A percentile compares a stretch with the other conserved stretches of the same genome.
Evolutionary conservation across 2,329 filamentous ascomycete species (phyloP).

Genomic region (Harringtonia aguacate): DNA sequence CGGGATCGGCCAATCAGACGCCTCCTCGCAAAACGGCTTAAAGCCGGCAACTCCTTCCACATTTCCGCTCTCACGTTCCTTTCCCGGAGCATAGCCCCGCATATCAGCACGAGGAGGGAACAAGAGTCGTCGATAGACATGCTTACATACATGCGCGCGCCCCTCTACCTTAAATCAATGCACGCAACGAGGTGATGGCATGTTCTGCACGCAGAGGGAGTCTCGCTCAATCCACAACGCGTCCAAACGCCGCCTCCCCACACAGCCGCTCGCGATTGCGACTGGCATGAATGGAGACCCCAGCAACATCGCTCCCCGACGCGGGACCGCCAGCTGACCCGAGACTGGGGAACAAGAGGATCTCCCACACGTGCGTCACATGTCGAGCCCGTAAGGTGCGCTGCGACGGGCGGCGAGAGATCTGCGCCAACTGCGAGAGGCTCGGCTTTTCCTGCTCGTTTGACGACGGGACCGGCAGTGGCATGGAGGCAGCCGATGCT

Average conservation of each 20-base stretch:
- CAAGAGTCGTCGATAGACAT: no score
- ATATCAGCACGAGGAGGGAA: no score
- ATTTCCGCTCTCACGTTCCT: no score
- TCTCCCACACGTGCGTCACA: slow-evolving; percentile 39
- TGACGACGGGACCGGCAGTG: slow-evolving; percentile 29
- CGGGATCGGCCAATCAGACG: no score
- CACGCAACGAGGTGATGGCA: no score
- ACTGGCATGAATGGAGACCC: slow-evolving; percentile 1
- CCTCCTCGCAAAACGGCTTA: no score
- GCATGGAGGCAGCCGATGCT: slow-evolving; percentile 13
- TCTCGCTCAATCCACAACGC: neutral
- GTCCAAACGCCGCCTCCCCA: neutral
- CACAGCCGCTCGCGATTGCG: neutral
- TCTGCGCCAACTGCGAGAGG: slow-evolving; percentile 48
- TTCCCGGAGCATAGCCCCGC: no score
- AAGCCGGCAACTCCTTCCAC: no score
- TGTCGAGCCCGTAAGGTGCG: slow-evolving; percentile 47
- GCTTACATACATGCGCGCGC: no score
- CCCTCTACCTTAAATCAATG: no score
- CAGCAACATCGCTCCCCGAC: neutral
- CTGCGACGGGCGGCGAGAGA: slow-evolving; percentile 41
- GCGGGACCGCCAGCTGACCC: neutral
- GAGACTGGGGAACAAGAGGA: slow-evolving; percentile 20
- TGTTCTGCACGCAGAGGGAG: no score
- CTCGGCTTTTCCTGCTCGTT: slow-evolving; percentile 48